These are phyloP conservation scores for Aspergillus caelatus DNA, from an alignment of 2,329 filamentous ascomycete species.

Conservation along the genomic window DNA sequence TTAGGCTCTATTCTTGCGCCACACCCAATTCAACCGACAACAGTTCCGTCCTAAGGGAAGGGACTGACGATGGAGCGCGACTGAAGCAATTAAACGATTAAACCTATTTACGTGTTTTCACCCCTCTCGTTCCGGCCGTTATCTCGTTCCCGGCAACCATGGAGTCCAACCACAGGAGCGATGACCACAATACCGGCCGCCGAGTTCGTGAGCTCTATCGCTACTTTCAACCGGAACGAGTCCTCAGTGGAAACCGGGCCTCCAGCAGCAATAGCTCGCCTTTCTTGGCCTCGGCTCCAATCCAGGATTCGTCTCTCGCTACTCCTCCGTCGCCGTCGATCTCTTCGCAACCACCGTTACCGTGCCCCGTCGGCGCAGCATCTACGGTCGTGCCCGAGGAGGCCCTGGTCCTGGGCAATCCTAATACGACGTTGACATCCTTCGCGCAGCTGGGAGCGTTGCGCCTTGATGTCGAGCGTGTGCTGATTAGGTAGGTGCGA, in stretches of 20 bases:
- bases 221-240: constrained; percentile 39
- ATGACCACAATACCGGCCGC: constrained; percentile 33
- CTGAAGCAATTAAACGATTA: background rate
- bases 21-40: background rate
- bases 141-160: background rate
- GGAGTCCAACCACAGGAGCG: constrained; percentile 11
- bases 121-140: background rate
- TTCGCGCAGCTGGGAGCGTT: constrained; percentile 41
- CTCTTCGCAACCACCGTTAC: constrained; percentile 13
- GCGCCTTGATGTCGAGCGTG: constrained; percentile 40
- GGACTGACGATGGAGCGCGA: background rate
- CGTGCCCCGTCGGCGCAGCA: constrained; percentile 13
- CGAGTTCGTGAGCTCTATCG: constrained; percentile 43
- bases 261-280: constrained; percentile 12
- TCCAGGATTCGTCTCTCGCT: constrained; percentile 19
- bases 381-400: constrained; percentile 24
- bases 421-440: constrained; percentile 38
- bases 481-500: constrained; percentile 40
- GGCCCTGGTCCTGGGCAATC: constrained; percentile 30
- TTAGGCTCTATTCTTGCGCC: background rate
- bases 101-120: background rate
- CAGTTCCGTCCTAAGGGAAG: background rate
- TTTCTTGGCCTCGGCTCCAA: constrained; percentile 8
- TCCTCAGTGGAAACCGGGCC: constrained; percentile 1
- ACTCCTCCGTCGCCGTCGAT: constrained; percentile 17